These are phyloP conservation scores for Tetrapisispora fleetii DNA, from an alignment of 805 yeast genomes.

Conservation along the genomic window DNA sequence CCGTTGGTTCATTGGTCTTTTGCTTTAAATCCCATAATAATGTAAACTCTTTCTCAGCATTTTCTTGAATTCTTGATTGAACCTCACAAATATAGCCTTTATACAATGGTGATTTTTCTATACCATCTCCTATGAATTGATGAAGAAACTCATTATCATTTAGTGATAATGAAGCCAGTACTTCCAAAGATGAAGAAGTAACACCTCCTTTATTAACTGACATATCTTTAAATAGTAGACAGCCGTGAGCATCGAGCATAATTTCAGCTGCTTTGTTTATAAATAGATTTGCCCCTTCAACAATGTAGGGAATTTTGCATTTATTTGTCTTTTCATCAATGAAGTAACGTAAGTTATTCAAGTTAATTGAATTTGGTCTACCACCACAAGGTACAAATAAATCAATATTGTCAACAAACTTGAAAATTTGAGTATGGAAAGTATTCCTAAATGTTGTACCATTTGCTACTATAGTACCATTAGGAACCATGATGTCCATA, in stretches of 20 bases:
- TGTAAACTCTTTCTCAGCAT: constrained; percentile 79
- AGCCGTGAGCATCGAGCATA: constrained; percentile 77
- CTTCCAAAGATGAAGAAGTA: constrained; percentile 92
- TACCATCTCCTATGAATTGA: constrained; percentile 52
- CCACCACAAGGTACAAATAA: constrained; percentile 98
- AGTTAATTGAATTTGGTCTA: constrained; percentile 91
- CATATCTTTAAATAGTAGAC: constrained; percentile 85
- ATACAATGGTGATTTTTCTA: constrained; percentile 61
- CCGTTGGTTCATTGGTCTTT: constrained; percentile 49
- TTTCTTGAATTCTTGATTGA: constrained; percentile 60
- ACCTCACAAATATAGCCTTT: constrained; percentile 75
- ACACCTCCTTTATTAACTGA: constrained; percentile 98
- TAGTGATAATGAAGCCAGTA: constrained; percentile 84
- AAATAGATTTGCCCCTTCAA: constrained; percentile 95
- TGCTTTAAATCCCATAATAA: constrained; percentile 73
- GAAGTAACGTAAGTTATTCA: constrained; percentile 64
- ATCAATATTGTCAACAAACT: constrained; percentile 56
- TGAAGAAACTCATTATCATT: constrained; percentile 73
- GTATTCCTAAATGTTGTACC: constrained; percentile 87
- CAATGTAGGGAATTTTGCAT: constrained; percentile 72
- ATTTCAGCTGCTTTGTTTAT: constrained; percentile 91
- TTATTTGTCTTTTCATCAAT: constrained; percentile 71
- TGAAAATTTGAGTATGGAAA: constrained; percentile 69
- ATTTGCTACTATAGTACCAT: constrained; percentile 60
- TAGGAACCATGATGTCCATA: constrained; percentile 65